Percentiles rank a stretch among this genome's conserved stretches.
Evolutionary conservation across 352 stramenopile species (phyloP).

Genomic region (Globisporangium viniferum): DNA sequence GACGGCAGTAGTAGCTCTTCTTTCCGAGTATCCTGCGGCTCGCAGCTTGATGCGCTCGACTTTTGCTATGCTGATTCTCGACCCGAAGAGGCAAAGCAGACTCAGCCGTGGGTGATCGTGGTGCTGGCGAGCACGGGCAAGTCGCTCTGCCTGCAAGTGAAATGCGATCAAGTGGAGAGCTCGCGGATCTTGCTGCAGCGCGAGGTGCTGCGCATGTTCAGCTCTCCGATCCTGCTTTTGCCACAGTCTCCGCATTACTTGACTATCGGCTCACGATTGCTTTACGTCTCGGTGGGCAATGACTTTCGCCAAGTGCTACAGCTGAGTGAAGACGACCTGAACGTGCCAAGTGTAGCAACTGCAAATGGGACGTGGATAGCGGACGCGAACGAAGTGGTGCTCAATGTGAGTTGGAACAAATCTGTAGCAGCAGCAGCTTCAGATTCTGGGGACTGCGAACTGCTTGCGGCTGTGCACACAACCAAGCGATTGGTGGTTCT

Average conservation of each 20-base stretch:
- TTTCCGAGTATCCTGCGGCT: conserved; percentile 23
- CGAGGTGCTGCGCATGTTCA: conserved; percentile 48
- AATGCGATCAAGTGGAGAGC: conserved; percentile 35
- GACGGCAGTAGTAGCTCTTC: conserved; percentile 4
- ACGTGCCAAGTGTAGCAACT: conserved; percentile 18
- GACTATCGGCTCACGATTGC: conserved; percentile 34
- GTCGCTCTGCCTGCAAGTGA: conserved; percentile 43
- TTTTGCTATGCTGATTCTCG: conserved; percentile 36
- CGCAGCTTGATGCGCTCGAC: conserved; percentile 56
- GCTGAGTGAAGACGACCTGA: conserved; percentile 52
- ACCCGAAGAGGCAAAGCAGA: conserved; percentile 12
- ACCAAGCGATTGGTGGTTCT: conserved; percentile 60
- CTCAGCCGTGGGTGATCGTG: conserved; percentile 35
- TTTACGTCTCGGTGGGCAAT: conserved; percentile 32
- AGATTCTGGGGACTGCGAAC: not conserved
- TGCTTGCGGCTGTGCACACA: conserved; percentile 48
- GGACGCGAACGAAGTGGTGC: conserved; percentile 35
- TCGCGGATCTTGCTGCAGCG: conserved; percentile 35
- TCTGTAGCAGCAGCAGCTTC: not conserved
- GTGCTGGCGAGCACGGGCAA: conserved; percentile 52
- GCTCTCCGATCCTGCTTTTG: conserved; percentile 39
- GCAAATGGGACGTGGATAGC: conserved; percentile 26
- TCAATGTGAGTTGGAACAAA: conserved; percentile 58
- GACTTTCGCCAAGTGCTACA: conserved; percentile 27
- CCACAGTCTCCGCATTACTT: conserved; percentile 25